A percentile compares a stretch with the other conserved stretches of the same genome.
Conservation (phyloP, 257 asterid species). For the Nicotiana attenuata region DNA sequence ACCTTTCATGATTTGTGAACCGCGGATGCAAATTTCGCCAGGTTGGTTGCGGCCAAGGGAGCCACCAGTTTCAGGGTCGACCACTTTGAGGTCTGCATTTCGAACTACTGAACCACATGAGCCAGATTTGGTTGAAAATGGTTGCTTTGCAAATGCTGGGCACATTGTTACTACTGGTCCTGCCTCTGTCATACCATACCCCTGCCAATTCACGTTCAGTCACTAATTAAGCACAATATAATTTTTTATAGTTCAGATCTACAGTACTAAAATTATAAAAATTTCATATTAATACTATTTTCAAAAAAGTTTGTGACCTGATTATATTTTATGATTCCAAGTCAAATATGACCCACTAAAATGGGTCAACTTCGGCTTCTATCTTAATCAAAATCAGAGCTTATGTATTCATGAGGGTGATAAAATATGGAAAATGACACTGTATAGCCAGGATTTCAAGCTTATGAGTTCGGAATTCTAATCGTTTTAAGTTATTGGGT, state of each 20-base stretch:
- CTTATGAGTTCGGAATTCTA: no score
- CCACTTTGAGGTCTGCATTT: constrained; percentile 81
- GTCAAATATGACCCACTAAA: no score
- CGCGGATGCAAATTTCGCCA: constrained; percentile 84
- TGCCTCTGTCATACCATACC: constrained; percentile 94
- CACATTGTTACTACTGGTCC: constrained; percentile 86
- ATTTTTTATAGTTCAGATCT: background rate
- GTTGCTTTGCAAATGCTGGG: constrained; percentile 59
- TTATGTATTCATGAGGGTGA: no score
- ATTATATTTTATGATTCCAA: background rate
- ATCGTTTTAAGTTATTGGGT: no score
- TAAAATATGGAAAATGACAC: no score
- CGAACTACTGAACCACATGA: constrained; percentile 89
- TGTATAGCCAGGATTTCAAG: no score
- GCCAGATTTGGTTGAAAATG: constrained; percentile 64
- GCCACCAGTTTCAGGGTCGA: constrained; percentile 74
- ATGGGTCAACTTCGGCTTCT: no score
- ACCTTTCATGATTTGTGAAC: constrained; percentile 89
- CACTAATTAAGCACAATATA: background rate
- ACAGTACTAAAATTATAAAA: background rate
- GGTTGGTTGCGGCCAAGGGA: constrained; percentile 69
- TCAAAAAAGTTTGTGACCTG: background rate
- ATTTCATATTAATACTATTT: no score
- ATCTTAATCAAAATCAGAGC: no score
- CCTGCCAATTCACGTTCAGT: constrained; percentile 29